Conservation (phyloP, 352 stramenopile genomes). For the Aphanomyces euteiches region DNA sequence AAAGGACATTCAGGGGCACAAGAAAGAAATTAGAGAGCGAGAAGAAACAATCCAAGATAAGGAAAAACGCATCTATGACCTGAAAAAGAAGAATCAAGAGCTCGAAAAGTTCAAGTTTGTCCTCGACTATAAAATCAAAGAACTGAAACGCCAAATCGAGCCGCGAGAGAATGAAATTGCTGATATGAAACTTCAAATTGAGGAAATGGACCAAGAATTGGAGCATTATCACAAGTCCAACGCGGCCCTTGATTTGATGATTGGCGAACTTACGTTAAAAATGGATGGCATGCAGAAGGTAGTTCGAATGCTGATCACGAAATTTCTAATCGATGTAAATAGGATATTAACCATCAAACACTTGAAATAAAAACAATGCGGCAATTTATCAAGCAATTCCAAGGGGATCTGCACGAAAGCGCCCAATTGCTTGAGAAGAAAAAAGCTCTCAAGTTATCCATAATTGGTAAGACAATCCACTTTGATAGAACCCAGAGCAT, state of each 20-base stretch:
- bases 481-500: too few species aligned
- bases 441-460: constrained; percentile 68
- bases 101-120: constrained; percentile 97
- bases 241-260: constrained; percentile 89
- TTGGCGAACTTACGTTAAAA: constrained; percentile 85
- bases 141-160: constrained; percentile 92
- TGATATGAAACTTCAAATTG: constrained; percentile 92
- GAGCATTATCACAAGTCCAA: constrained; percentile 95
- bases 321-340: constrained; percentile 69
- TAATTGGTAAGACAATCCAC: constrained; percentile 43
- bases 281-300: constrained; percentile 92
- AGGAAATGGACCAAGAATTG: constrained; percentile 94
- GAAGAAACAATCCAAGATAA: constrained; percentile 95
- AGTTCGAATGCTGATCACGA: constrained; percentile 80
- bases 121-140: constrained; percentile 96
- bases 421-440: constrained; percentile 71
- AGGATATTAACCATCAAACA: constrained; percentile 25
- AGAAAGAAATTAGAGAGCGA: constrained; percentile 92
- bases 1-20: constrained; percentile 91
- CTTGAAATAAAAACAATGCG: constrained; percentile 44
- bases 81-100: constrained; percentile 96
- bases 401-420: constrained; percentile 67
- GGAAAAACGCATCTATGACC: constrained; percentile 92
- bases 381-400: constrained; percentile 68
- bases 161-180: constrained; percentile 92